A percentile compares a stretch with the other conserved stretches of the same genome.
These are phyloP conservation scores for Austropuccinia psidii DNA, from an alignment of 1,284 basidiomycete genomes.

Conservation along the genomic window DNA sequence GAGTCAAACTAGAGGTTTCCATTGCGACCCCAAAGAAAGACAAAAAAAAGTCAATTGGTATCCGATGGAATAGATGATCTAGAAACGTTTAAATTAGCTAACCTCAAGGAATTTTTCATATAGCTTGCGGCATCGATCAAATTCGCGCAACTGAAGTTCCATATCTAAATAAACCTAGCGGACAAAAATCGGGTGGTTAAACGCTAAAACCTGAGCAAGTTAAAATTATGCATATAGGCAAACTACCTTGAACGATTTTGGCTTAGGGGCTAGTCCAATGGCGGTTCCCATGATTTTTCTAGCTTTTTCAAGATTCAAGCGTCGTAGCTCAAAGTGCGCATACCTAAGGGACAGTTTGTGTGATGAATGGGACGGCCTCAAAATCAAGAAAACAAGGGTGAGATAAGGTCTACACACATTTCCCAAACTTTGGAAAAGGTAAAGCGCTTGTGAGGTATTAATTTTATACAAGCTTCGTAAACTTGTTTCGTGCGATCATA, in stretches of 20 bases:
- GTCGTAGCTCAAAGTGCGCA: slow-evolving; percentile 83
- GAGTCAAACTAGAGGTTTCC: slow-evolving; percentile 59
- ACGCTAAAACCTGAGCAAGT: background rate
- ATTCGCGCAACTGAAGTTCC: slow-evolving; percentile 70
- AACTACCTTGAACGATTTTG: slow-evolving; percentile 51
- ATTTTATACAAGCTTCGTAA: slow-evolving; percentile 77
- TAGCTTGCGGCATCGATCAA: slow-evolving; percentile 81
- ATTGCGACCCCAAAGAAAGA: background rate
- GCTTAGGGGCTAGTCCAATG: slow-evolving; percentile 94
- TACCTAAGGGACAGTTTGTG: slow-evolving; percentile 64
- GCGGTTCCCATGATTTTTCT: slow-evolving; percentile 81
- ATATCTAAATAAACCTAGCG: slow-evolving; percentile 88
- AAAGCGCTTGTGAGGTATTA: slow-evolving; percentile 91
- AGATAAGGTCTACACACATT: slow-evolving; percentile 32
- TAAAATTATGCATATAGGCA: background rate
- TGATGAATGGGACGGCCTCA: background rate
- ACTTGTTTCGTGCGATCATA: slow-evolving; percentile 76
- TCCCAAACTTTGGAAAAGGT: slow-evolving; percentile 75
- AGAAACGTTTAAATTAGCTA: slow-evolving; percentile 40
- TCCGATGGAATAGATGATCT: slow-evolving; percentile 18
- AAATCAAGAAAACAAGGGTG: background rate
- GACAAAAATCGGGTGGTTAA: background rate
- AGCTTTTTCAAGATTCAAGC: slow-evolving; percentile 71
- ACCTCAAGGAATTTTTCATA: slow-evolving; percentile 94
- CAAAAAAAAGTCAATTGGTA: background rate